Evolutionary conservation across 768 basidiomycete genomes (phyloP).

Genomic region (Boletus rubescentipes): DNA sequence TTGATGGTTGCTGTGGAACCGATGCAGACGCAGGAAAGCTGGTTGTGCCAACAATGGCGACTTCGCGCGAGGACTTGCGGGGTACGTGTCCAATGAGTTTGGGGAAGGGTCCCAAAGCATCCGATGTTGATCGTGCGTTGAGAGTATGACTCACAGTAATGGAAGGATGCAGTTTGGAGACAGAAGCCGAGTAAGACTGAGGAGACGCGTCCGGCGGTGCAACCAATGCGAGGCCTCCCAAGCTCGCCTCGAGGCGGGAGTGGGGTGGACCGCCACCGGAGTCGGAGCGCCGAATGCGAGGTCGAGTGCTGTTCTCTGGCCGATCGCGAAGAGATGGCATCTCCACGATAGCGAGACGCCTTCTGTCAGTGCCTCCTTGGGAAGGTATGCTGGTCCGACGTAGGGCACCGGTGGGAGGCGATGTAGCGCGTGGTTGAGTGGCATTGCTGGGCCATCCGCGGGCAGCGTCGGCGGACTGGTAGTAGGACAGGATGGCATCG

Average conservation of each 20-base stretch:
- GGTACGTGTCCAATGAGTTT: slow-evolving; percentile 37
- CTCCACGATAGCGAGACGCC: slow-evolving; percentile 66
- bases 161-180: slow-evolving; percentile 23
- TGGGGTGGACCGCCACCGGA: slow-evolving; percentile 32
- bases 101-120: slow-evolving; percentile 34
- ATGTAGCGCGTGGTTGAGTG: slow-evolving; percentile 18
- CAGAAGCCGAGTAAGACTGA: slow-evolving; percentile 48
- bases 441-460: not conserved
- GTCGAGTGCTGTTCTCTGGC: slow-evolving; percentile 20
- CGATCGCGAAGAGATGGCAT: slow-evolving; percentile 37
- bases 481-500: slow-evolving; percentile 50
- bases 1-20: slow-evolving; percentile 29
- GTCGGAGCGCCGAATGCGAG: slow-evolving; percentile 18
- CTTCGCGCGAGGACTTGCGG: slow-evolving; percentile 47
- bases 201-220: slow-evolving; percentile 70
- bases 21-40: slow-evolving; percentile 28
- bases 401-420: slow-evolving; percentile 32
- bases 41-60: slow-evolving; percentile 53
- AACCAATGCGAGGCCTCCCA: slow-evolving; percentile 57
- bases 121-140: slow-evolving; percentile 52
- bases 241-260: slow-evolving; percentile 39
- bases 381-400: slow-evolving; percentile 54
- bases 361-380: slow-evolving; percentile 60
- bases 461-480: slow-evolving; percentile 44
- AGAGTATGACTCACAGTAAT: slow-evolving; percentile 7